A percentile compares a stretch with the other conserved stretches of the same genome.
Evolutionary conservation across 148 eudicot species (phyloP).

Genomic region (Diospyros lotus): DNA sequence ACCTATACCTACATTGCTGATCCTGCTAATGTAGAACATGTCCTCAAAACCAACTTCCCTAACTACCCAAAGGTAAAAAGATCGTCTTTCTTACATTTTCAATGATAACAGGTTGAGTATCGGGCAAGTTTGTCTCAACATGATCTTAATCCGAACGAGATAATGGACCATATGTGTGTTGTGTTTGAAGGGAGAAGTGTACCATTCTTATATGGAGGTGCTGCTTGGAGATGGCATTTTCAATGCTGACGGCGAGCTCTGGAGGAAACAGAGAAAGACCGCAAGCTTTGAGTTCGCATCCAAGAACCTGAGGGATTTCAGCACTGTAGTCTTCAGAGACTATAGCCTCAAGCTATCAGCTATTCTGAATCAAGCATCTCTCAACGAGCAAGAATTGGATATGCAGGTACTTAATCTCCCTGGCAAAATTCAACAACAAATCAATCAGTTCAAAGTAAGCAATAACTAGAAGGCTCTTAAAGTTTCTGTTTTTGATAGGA

Average conservation of each 20-base stretch:
- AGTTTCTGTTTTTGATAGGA: slow-evolving; percentile 37
- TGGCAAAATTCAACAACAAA: neutral
- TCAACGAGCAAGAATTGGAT: slow-evolving; percentile 45
- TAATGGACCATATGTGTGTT: neutral
- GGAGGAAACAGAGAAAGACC: slow-evolving; percentile 96
- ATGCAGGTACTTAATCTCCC: slow-evolving; percentile 55
- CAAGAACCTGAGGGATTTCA: slow-evolving; percentile 87
- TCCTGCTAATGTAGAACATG: slow-evolving; percentile 86
- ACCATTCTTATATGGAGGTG: slow-evolving; percentile 97
- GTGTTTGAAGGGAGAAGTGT: slow-evolving; percentile 67
- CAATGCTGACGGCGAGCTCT: slow-evolving; percentile 88
- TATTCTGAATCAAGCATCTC: slow-evolving; percentile 54
- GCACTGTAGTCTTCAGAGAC: slow-evolving; percentile 89
- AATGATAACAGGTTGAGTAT: no score
- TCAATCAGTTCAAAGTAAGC: neutral
- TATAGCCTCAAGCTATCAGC: slow-evolving; percentile 72
- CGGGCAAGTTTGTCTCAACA: no score
- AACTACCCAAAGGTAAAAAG: slow-evolving; percentile 82
- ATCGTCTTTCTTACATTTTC: no score
- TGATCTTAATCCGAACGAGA: no score
- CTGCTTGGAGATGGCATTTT: slow-evolving; percentile 86
- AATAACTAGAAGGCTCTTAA: neutral
- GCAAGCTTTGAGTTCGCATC: slow-evolving; percentile 99
- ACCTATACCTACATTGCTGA: slow-evolving; percentile 86
- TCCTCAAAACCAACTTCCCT: slow-evolving; percentile 79